phyloP scores from a whole-genome alignment of 2,329 filamentous ascomycete species.

The Colletotrichum euphorbiae region DNA sequence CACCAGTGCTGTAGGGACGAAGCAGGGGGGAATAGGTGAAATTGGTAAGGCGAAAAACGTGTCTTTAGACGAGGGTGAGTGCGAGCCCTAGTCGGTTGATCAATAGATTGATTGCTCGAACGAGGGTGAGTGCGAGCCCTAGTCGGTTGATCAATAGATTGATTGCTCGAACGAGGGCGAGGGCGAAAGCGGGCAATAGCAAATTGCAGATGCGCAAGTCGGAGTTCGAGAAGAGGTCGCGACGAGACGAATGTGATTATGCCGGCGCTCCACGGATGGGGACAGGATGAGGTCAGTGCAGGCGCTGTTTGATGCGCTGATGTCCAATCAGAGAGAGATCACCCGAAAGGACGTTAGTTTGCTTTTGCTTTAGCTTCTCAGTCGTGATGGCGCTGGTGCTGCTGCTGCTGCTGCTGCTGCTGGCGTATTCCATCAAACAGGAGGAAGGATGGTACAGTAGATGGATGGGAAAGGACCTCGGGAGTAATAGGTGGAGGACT shows the following conservation, averaged over 20 bases:
- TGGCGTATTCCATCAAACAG: too few relatives aligned
- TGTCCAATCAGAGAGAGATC: neutral
- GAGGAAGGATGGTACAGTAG: too few relatives aligned
- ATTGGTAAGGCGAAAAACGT: neutral
- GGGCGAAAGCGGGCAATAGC: neutral
- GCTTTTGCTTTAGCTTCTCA: neutral
- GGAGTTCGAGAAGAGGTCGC: conserved; percentile 4
- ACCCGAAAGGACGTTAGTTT: conserved; percentile 4
- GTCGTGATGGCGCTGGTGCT: too few relatives aligned
- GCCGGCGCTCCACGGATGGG: conserved; percentile 22
- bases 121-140: neutral
- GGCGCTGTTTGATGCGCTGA: neutral
- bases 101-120: too few relatives aligned
- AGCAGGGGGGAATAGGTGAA: neutral
- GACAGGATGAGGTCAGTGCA: conserved; percentile 34
- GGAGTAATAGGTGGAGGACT: too few relatives aligned
- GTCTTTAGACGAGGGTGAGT: too few relatives aligned
- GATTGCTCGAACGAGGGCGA: neutral
- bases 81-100: too few relatives aligned
- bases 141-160: too few relatives aligned
- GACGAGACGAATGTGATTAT: conserved; percentile 25
- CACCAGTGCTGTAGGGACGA: neutral
- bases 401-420: too few relatives aligned
- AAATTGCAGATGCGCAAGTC: conserved; percentile 17
- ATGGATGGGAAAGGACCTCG: too few relatives aligned